Evolutionary conservation across 805 yeast genomes (phyloP), one percentile per base, ranked within the genome.

Genomic region (Pachysolen tannophilus): DNA sequence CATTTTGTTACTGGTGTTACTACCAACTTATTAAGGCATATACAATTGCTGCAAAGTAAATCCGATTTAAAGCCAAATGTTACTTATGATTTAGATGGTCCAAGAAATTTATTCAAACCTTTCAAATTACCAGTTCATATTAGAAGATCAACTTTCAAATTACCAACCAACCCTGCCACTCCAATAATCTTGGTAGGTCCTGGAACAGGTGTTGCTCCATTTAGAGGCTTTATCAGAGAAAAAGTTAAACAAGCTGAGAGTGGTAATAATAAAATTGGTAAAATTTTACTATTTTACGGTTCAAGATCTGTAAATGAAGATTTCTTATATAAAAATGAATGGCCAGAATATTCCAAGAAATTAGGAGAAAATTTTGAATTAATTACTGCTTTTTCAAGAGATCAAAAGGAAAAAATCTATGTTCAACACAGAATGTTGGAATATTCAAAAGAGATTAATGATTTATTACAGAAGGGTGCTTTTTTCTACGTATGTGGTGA

Each of bases 201-300:
- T 30, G 98, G 98, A 45, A 92, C 98, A 3, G 98, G 98, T 58
- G 90, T 90, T 33, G 97, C 98, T 8, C 98, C 98, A 42, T 85
- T 92, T 67, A 79, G 98, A 64, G 98, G 95, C 3, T 90, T 90
- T 47, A 60, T 90, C 25, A 78, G 94, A 63, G 98, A 90, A 55
- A 80, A 88, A 50, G 82, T 78, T n/a, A 56, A 62, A 26, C 72
- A 65, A 51, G 61, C 61, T 9, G 65, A 65, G 39, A 56, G 55
- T 30, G 65, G 67, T 45, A 75, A 58, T 38, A 57, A 57, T 35
- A 72, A 65, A 8, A 61, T 84, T 31, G 97, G 97, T 37, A 74
- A 79, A 45, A 72, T 80, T 33, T 34, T 86, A 20, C 66, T 90
- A 42, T 92, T 88, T 58, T 90, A 72, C 54, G 98, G 98, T 11